Conservation (phyloP, 108 stramenopile genomes). For the Aureococcus anophagefferens region DNA sequence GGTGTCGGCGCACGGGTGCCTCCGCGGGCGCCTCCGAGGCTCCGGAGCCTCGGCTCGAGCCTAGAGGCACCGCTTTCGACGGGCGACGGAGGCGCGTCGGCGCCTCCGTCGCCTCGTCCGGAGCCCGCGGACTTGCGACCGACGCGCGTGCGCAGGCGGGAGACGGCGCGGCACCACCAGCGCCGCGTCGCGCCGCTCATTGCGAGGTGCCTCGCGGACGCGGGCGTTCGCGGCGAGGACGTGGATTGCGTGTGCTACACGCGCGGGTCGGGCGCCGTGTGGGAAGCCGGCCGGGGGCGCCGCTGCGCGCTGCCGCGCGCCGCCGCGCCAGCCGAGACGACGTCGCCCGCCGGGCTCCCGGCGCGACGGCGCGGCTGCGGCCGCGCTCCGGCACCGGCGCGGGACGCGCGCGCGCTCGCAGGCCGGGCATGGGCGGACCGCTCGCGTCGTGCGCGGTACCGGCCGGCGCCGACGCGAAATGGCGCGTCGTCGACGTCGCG, state of each 20-base stretch:
- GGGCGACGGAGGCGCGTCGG: constrained; percentile 87
- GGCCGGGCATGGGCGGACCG: constrained; percentile 99
- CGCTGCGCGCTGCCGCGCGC: too few relatives aligned
- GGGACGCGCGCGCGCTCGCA: too few relatives aligned
- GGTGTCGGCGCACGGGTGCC: constrained; percentile 30
- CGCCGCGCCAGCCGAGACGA: too few relatives aligned
- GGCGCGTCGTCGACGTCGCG: too few relatives aligned
- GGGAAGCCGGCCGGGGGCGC: too few relatives aligned
- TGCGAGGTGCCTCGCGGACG: constrained; percentile 70
- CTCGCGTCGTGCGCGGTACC: constrained; percentile 77
- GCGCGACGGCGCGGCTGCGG: too few relatives aligned
- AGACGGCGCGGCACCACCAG: constrained; percentile 97
- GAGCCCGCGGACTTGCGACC: too few relatives aligned
- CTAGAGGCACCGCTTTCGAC: constrained; percentile 89
- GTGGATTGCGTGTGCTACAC: constrained; percentile 40
- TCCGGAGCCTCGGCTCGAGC: constrained; percentile 84
- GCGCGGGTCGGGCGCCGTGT: too few relatives aligned
- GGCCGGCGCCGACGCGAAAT: too few relatives aligned
- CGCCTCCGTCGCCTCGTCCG: constrained; percentile 91
- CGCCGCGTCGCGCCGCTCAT: constrained; percentile 80
- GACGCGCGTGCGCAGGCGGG: too few relatives aligned
- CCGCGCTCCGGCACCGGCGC: too few relatives aligned
- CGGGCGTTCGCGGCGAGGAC: constrained; percentile 42
- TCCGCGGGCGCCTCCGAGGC: constrained; percentile 89
- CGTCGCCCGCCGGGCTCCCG: constrained; percentile 79